Percentiles rank a stretch among this genome's conserved stretches.
phyloP scores from a whole-genome alignment of 495 filamentous ascomycete species.

The Chlorociboria aeruginascens region DNA sequence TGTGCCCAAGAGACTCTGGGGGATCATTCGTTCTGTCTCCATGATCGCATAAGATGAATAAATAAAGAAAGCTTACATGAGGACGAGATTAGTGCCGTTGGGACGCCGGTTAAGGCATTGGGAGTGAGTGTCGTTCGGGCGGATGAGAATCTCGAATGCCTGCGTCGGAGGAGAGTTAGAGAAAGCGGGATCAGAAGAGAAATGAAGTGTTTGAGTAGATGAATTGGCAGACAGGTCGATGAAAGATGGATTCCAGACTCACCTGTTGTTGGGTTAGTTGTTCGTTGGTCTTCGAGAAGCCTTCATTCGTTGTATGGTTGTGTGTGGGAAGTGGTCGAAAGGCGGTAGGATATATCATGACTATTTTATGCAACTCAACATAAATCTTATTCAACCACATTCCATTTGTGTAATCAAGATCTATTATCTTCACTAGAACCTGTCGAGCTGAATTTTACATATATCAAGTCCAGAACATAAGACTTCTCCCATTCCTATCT shows the following conservation, averaged over 20 bases:
- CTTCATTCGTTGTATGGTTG: slow-evolving; percentile 11
- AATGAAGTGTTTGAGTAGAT: background rate
- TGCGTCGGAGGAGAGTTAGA: slow-evolving; percentile 9
- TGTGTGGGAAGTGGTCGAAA: slow-evolving; percentile 13
- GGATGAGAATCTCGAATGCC: slow-evolving; percentile 12
- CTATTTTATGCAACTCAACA: slow-evolving; percentile 18
- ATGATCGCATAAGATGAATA: slow-evolving; percentile 17
- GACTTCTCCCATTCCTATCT: too few species aligned
- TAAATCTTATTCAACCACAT: slow-evolving; percentile 15
- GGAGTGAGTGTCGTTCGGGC: slow-evolving; percentile 9
- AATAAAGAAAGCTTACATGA: slow-evolving; percentile 16
- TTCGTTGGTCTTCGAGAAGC: slow-evolving; percentile 9
- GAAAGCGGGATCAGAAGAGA: slow-evolving; percentile 2
- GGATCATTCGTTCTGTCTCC: background rate
- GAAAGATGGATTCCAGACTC: slow-evolving; percentile 4
- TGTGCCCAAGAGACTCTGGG: too few species aligned
- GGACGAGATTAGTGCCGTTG: slow-evolving; percentile 15
- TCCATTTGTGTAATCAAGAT: background rate
- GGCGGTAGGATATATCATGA: slow-evolving; percentile 16
- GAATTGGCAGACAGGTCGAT: background rate
- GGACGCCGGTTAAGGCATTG: slow-evolving; percentile 19
- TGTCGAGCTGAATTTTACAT: too few species aligned
- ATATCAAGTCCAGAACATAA: too few species aligned
- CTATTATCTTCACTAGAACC: too few species aligned
- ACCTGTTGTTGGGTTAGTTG: slow-evolving; percentile 14